Evolutionary conservation across 371 early-diverging fungal genomes (phyloP).

Genomic region (Zopfochytrium polystomum): DNA sequence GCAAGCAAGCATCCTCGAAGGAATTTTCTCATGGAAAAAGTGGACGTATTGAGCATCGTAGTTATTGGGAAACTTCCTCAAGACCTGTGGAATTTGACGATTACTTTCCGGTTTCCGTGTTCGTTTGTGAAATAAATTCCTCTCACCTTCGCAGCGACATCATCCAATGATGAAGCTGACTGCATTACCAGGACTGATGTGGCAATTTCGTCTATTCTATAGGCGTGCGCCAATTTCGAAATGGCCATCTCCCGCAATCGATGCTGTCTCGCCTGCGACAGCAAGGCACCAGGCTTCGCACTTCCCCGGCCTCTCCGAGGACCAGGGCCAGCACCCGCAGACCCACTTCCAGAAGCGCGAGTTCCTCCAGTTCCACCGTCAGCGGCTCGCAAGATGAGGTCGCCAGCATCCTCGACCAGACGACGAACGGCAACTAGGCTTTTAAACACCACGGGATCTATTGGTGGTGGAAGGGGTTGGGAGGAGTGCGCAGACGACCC

Average conservation of each 20-base stretch:
- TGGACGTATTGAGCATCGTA: slow-evolving; percentile 32
- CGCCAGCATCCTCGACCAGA: slow-evolving; percentile 32
- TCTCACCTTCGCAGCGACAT: slow-evolving; percentile 30
- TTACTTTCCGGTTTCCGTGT: no score
- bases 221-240: slow-evolving; percentile 30
- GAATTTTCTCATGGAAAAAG: slow-evolving; percentile 39
- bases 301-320: no score
- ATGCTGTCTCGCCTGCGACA: slow-evolving; percentile 24
- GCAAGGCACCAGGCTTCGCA: not conserved
- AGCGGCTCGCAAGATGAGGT: slow-evolving; percentile 29
- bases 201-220: slow-evolving; percentile 33
- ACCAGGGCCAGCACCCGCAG: not conserved
- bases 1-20: slow-evolving; percentile 32
- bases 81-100: no score
- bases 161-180: slow-evolving; percentile 31
- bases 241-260: slow-evolving; percentile 27
- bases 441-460: no score
- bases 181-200: slow-evolving; percentile 33
- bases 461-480: no score
- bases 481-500: no score
- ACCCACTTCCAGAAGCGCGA: no score
- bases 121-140: no score
- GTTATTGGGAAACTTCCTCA: slow-evolving; percentile 23
- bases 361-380: not conserved
- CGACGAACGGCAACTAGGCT: slow-evolving; percentile 22